Evolutionary conservation across 768 basidiomycete genomes (phyloP).

Genomic region (Cystoderma amianthinum): DNA sequence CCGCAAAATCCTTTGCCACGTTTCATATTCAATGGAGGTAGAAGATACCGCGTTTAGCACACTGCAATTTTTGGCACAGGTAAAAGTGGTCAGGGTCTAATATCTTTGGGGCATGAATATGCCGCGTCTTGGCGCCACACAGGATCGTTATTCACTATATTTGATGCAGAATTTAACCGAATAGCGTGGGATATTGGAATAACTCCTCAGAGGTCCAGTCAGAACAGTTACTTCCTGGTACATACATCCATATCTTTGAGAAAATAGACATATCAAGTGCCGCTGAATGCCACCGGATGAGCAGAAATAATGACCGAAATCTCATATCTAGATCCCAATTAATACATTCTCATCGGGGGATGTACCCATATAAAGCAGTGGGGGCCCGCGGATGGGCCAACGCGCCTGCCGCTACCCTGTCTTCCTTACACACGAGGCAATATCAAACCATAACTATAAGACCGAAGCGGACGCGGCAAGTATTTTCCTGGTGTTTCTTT

Average conservation of each 20-base stretch:
- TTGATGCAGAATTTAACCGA: no score
- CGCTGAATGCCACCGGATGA: background rate
- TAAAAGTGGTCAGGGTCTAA: background rate
- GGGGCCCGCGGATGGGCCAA: conserved; percentile 15
- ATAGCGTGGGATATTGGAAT: no score
- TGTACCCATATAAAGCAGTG: conserved; percentile 6
- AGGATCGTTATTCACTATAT: background rate
- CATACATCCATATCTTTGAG: no score
- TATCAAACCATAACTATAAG: conserved; percentile 31
- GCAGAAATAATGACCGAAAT: background rate
- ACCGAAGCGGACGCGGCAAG: conserved; percentile 24
- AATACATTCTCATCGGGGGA: conserved; percentile 4
- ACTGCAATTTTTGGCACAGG: no score
- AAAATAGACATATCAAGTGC: no score
- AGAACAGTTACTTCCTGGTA: no score
- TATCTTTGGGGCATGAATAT: background rate
- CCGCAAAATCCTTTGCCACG: no score
- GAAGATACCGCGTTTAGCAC: no score
- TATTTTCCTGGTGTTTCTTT: conserved; percentile 21
- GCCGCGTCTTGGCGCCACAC: background rate
- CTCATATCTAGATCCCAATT: conserved; percentile 5
- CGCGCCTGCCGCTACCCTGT: conserved; percentile 25
- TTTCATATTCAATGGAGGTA: no score
- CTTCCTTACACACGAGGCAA: conserved; percentile 36
- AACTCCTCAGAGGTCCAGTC: no score